Conservation (phyloP, 192 early-diverging fungal species). For the Helicostylum pulchrum region DNA sequence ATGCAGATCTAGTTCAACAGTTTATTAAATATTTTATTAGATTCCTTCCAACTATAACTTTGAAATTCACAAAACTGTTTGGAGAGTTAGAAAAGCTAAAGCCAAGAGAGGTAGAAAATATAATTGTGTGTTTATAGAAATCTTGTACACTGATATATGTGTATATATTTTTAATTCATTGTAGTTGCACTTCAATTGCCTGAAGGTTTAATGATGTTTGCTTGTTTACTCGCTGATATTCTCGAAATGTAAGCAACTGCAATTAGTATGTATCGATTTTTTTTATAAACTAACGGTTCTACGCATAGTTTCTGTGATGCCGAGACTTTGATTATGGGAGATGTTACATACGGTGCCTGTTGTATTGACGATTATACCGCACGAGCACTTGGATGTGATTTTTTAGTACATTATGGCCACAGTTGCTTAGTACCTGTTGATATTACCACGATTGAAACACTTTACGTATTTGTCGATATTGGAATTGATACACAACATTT, state of each 20-base stretch:
- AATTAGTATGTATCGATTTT: background rate
- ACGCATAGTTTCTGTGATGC: constrained; percentile 64
- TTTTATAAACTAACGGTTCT: constrained; percentile 1
- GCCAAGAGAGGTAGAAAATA: constrained; percentile 64
- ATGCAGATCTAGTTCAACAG: constrained; percentile 36
- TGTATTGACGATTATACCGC: constrained; percentile 98
- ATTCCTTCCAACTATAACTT: constrained; percentile 98
- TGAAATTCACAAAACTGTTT: constrained; percentile 96
- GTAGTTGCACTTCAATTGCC: constrained; percentile 94
- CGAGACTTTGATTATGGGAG: constrained; percentile 96
- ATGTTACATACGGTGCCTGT: constrained; percentile 99
- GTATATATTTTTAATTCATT: background rate
- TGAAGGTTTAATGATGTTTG: constrained; percentile 94
- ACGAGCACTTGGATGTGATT: constrained; percentile 88
- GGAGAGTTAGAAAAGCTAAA: constrained; percentile 72
- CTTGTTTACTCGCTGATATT: constrained; percentile 91
- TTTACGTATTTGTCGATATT: constrained; percentile 99
- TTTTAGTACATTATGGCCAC: constrained; percentile 97
- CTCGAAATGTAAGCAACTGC: constrained; percentile 60
- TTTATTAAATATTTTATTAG: constrained; percentile 10
- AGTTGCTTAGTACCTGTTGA: constrained; percentile 94
- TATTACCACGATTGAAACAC: constrained; percentile 88
- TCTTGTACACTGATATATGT: background rate
- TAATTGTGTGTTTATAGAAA: background rate
- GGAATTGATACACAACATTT: constrained; percentile 92